These are phyloP conservation scores for Warburgia ugandensis DNA, from an alignment of 164 flowering plant genomes.

Conservation along the genomic window DNA sequence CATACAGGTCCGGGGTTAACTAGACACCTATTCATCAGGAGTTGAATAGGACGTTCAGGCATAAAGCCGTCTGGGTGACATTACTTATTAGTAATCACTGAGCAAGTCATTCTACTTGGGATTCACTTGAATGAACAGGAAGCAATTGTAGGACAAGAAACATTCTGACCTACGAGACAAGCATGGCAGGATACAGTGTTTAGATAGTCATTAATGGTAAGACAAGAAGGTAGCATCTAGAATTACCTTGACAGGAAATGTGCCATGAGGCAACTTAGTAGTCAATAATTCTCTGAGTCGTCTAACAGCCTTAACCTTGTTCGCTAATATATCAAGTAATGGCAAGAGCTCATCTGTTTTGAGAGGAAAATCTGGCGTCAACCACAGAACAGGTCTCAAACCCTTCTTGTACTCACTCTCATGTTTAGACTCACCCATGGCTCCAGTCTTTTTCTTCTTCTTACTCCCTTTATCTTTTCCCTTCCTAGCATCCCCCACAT, in stretches of 20 bases:
- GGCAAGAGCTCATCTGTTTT: constrained; percentile 93
- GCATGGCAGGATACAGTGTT: too few species aligned
- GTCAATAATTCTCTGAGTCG: constrained; percentile 94
- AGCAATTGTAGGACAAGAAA: too few species aligned
- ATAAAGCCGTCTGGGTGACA: too few species aligned
- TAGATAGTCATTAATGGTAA: too few species aligned
- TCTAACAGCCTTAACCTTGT: constrained; percentile 95
- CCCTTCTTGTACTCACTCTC: constrained; percentile 98
- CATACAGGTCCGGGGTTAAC: too few species aligned
- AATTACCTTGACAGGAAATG: constrained; percentile 97
- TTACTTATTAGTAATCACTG: too few species aligned
- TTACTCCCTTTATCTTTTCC: constrained; percentile 65
- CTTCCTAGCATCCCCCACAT: constrained; percentile 47
- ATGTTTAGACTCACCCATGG: constrained; percentile 48
- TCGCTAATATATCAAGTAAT: constrained; percentile 89
- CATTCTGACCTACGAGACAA: too few species aligned
- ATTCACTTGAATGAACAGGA: too few species aligned
- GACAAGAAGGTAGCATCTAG: too few species aligned
- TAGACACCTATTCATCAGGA: too few species aligned
- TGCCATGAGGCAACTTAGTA: constrained; percentile 82
- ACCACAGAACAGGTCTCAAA: constrained; percentile 89
- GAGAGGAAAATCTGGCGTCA: constrained; percentile 93
- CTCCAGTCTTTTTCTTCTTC: constrained; percentile 72
- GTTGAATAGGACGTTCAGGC: too few species aligned
- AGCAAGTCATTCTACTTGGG: too few species aligned